Evolutionary conservation across 169 alveolate genomes (phyloP).

Genomic region (Perkinsus chesapeaki): DNA sequence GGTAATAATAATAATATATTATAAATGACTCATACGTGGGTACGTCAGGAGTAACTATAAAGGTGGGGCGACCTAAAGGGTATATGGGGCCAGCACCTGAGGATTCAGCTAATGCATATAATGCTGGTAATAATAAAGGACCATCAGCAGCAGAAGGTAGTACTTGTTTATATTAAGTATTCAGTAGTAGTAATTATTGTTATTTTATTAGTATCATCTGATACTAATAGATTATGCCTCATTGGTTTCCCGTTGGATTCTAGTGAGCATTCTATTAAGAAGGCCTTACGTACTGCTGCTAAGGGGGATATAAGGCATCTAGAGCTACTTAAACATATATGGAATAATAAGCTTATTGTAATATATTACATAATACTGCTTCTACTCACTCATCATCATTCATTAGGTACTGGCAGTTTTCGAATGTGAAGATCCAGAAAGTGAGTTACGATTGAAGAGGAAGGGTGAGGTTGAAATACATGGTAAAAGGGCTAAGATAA

Average conservation of each 20-base stretch:
- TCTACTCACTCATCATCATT: background rate
- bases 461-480: background rate
- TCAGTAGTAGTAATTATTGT: no score
- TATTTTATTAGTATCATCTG: background rate
- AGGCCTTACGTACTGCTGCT: background rate
- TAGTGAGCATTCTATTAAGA: background rate
- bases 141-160: background rate
- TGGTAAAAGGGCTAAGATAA: background rate
- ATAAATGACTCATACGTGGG: no score
- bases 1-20: no score
- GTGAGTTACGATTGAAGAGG: background rate
- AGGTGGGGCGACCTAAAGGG: background rate
- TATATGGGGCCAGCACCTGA: background rate
- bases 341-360: background rate
- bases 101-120: background rate
- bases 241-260: background rate
- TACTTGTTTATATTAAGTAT: no score
- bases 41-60: background rate
- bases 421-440: background rate
- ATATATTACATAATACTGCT: background rate
- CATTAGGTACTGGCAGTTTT: background rate
- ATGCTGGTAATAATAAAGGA: background rate
- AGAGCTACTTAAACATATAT: background rate
- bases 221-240: background rate
- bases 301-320: background rate